A percentile compares a stretch with the other conserved stretches of the same genome.
phyloP scores from a whole-genome alignment of 441 rosid species.

The Aleurites moluccanus region DNA sequence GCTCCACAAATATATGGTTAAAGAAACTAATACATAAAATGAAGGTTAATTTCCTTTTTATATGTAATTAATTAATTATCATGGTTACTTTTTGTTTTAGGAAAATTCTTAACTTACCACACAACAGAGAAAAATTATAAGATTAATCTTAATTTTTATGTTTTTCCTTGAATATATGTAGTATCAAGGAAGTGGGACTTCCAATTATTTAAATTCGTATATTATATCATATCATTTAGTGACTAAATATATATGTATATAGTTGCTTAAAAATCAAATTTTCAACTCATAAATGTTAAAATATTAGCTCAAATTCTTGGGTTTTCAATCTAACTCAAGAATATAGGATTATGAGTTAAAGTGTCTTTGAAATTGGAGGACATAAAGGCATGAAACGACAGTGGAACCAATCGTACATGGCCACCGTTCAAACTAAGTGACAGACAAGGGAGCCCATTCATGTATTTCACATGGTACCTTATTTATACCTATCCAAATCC shows the following conservation, averaged over 20 bases:
- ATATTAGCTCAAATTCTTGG: background rate
- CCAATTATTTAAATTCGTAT: too few species aligned
- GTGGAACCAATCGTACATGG: background rate
- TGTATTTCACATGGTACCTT: background rate
- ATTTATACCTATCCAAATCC: background rate
- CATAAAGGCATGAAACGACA: conserved; percentile 10
- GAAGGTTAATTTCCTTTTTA: too few species aligned
- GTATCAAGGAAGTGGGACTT: background rate
- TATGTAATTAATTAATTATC: background rate
- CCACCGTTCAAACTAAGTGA: background rate
- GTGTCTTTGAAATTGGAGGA: background rate
- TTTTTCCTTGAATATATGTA: background rate
- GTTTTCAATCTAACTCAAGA: background rate
- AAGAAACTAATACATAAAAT: too few species aligned
- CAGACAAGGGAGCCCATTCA: background rate
- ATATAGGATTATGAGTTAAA: too few species aligned
- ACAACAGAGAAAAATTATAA: background rate
- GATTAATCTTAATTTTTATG: too few species aligned
- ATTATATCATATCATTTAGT: too few species aligned
- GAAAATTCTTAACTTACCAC: too few species aligned
- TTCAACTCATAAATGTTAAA: background rate
- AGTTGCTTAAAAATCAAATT: too few species aligned
- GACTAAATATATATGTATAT: too few species aligned
- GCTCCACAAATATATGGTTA: too few species aligned
- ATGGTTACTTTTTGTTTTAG: background rate